Conservation (phyloP, 1,139 yeast species). For the Pichia sp. region DNA sequence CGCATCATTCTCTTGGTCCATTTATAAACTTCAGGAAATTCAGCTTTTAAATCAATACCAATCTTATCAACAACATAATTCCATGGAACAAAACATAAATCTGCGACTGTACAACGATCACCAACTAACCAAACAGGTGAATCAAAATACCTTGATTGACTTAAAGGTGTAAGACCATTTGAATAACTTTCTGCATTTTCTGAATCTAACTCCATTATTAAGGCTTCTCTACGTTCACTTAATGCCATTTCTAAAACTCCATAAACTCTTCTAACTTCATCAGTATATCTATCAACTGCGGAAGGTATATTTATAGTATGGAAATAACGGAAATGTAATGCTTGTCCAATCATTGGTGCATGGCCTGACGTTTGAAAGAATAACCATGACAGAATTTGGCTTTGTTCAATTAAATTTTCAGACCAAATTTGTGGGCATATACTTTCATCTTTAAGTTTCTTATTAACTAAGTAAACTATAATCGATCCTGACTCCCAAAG, state of each 20-base stretch:
- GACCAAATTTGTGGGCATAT: constrained; percentile 70
- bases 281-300: constrained; percentile 87
- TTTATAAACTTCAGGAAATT: constrained; percentile 91
- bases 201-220: constrained; percentile 83
- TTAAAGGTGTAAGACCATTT: constrained; percentile 81
- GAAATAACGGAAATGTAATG: constrained; percentile 86
- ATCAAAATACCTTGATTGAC: constrained; percentile 81
- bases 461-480: constrained; percentile 65
- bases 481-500: constrained; percentile 96
- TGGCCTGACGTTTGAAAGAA: constrained; percentile 95
- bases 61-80: constrained; percentile 90
- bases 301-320: constrained; percentile 82
- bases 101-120: constrained; percentile 85
- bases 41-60: constrained; percentile 79
- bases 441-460: constrained; percentile 61
- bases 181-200: constrained; percentile 87
- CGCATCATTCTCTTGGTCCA: constrained; percentile 94
- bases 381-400: constrained; percentile 84
- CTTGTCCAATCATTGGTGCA: constrained; percentile 98
- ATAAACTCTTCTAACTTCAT: constrained; percentile 88
- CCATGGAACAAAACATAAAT: constrained; percentile 92
- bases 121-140: constrained; percentile 96
- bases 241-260: constrained; percentile 94
- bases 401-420: constrained; percentile 70
- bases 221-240: constrained; percentile 86